phyloP scores from a whole-genome alignment of 1,284 basidiomycete genomes.

The Trametes sp. region DNA sequence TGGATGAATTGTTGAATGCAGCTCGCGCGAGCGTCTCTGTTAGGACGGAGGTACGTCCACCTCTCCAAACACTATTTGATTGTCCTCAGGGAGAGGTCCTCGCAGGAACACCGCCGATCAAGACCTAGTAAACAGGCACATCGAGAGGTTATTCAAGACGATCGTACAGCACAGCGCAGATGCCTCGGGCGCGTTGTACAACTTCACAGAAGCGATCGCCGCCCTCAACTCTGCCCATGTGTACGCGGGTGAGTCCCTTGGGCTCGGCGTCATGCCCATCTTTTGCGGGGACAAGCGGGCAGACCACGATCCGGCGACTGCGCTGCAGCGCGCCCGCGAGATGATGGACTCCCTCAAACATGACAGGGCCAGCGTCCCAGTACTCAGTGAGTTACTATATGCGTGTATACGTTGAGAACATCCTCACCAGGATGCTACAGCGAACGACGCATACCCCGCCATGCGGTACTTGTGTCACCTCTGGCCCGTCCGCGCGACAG shows the following conservation, averaged over 20 bases:
- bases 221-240: not conserved
- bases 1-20: not conserved
- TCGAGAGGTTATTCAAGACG: not conserved
- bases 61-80: too few species aligned
- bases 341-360: not conserved
- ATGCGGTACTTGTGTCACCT: slow-evolving; percentile 10
- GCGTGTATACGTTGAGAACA: not conserved
- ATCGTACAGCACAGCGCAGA: not conserved
- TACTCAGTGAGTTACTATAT: slow-evolving; percentile 2
- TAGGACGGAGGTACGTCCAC: not conserved
- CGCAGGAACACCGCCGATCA: not conserved
- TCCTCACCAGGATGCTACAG: not conserved
- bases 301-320: not conserved
- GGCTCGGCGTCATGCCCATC: slow-evolving; percentile 10
- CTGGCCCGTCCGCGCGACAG: slow-evolving; percentile 13
- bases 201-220: not conserved
- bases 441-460: not conserved
- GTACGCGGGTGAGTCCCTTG: not conserved
- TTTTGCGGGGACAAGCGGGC: slow-evolving; percentile 1
- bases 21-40: not conserved
- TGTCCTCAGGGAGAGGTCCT: too few species aligned
- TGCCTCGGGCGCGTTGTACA: not conserved
- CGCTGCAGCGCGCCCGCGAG: not conserved
- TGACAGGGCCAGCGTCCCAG: not conserved
- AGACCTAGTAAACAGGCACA: not conserved